Conservation (phyloP, 768 basidiomycete species). For the Phaeotremella fagi region DNA sequence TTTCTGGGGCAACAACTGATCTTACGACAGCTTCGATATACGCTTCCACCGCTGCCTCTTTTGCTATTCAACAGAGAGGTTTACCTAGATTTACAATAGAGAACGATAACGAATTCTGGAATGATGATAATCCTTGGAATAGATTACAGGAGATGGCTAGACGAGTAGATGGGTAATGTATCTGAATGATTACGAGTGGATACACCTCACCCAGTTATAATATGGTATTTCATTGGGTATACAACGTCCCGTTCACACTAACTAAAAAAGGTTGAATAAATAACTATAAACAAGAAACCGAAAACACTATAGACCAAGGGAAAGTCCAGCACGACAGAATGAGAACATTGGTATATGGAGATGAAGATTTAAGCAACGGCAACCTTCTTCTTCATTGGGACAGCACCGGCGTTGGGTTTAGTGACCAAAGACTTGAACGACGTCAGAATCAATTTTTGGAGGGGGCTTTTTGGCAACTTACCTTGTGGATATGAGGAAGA, state of each 20-base stretch:
- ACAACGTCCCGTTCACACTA: no score
- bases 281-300: no score
- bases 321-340: neutral
- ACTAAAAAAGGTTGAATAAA: no score
- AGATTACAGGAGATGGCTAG: constrained; percentile 16
- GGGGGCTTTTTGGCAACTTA: constrained; percentile 15
- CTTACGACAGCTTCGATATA: constrained; percentile 24
- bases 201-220: no score
- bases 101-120: constrained; percentile 20
- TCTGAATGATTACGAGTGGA: no score
- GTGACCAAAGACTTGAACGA: constrained; percentile 27
- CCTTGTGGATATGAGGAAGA: constrained; percentile 49
- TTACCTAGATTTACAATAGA: constrained; percentile 12
- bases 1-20: neutral
- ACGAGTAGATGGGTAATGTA: constrained; percentile 12
- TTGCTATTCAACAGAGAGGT: constrained; percentile 38
- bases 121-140: constrained; percentile 28
- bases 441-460: neutral
- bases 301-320: no score
- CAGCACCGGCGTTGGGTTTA: constrained; percentile 13
- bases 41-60: constrained; percentile 31
- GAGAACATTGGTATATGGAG: no score
- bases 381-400: neutral
- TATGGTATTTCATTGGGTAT: no score
- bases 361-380: neutral